A percentile compares a stretch with the other conserved stretches of the same genome.
Conservation (phyloP, 2,329 filamentous ascomycete genomes). For the Botryotinia calthae region DNA sequence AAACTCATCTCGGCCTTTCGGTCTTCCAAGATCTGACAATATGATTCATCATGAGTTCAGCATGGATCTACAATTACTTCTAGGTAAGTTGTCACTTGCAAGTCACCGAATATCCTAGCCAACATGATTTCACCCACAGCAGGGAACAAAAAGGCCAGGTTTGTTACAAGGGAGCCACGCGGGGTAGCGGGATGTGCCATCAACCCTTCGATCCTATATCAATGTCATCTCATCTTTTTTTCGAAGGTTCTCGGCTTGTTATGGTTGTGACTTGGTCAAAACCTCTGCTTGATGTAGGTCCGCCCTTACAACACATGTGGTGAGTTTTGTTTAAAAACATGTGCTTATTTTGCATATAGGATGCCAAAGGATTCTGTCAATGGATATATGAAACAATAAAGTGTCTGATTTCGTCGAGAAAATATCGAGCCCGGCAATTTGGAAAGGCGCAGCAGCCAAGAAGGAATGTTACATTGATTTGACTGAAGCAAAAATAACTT, state of each 20-base stretch:
- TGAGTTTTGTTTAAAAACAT: neutral
- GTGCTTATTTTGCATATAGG: neutral
- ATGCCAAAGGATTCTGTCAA: neutral
- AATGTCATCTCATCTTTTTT: neutral
- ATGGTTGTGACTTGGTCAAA: neutral
- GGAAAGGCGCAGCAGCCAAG: conserved; percentile 3
- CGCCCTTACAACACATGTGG: neutral
- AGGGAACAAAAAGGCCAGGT: too few species aligned
- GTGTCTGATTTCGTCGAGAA: neutral
- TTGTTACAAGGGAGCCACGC: neutral
- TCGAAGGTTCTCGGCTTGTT: neutral
- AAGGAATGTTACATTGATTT: neutral
- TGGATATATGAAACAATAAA: neutral
- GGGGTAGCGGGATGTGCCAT: neutral
- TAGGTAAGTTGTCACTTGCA: neutral
- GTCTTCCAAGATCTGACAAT: neutral
- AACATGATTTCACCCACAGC: neutral
- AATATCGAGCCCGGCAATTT: neutral
- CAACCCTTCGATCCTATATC: neutral
- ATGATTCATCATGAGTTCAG: neutral
- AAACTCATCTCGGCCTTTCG: neutral
- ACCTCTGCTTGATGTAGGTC: neutral
- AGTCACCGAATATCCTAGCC: neutral
- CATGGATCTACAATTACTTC: neutral
- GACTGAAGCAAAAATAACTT: neutral